Percentiles rank a stretch among this genome's conserved stretches.
Conservation (phyloP, 2,329 filamentous ascomycete species). For the Mariannaea elegans region DNA sequence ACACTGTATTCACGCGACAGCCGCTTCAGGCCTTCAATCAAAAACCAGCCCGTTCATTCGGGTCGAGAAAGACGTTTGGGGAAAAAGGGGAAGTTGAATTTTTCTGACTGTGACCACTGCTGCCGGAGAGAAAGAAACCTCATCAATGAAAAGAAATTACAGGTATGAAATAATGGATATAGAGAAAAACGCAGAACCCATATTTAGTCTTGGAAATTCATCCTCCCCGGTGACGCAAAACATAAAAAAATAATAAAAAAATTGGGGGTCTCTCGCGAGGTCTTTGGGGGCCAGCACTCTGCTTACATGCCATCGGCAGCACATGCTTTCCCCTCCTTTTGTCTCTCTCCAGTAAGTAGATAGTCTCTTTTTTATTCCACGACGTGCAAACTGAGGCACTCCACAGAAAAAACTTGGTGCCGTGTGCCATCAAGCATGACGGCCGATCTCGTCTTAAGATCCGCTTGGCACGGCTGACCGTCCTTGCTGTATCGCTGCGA, state of each 20-base stretch:
- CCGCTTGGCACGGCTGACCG: slow-evolving; percentile 25
- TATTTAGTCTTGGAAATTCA: slow-evolving; percentile 40
- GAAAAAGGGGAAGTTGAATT: slow-evolving; percentile 39
- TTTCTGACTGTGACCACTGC: slow-evolving; percentile 39
- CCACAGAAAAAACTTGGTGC: slow-evolving; percentile 31
- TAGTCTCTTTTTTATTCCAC: slow-evolving; percentile 34
- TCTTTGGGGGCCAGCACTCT: slow-evolving; percentile 26
- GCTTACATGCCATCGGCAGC: slow-evolving; percentile 29
- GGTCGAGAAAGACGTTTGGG: no score
- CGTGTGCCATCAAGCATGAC: slow-evolving; percentile 38
- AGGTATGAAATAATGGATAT: slow-evolving; percentile 43
- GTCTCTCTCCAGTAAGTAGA: slow-evolving; percentile 36
- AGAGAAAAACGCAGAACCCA: slow-evolving; percentile 38
- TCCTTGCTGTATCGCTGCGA: slow-evolving; percentile 26
- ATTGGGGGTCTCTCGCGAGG: slow-evolving; percentile 39
- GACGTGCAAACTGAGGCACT: slow-evolving; percentile 37
- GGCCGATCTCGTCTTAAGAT: slow-evolving; percentile 31
- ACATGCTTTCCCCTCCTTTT: slow-evolving; percentile 26
- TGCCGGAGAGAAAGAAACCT: slow-evolving; percentile 41
- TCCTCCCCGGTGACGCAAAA: slow-evolving; percentile 38
- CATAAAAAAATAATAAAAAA: slow-evolving; percentile 33
- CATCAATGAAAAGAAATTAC: slow-evolving; percentile 40
- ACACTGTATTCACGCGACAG: no score
- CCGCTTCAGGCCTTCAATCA: no score
- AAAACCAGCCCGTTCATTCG: no score